phyloP scores from a whole-genome alignment of 805 yeast species.

The Candida namnaoensis region DNA sequence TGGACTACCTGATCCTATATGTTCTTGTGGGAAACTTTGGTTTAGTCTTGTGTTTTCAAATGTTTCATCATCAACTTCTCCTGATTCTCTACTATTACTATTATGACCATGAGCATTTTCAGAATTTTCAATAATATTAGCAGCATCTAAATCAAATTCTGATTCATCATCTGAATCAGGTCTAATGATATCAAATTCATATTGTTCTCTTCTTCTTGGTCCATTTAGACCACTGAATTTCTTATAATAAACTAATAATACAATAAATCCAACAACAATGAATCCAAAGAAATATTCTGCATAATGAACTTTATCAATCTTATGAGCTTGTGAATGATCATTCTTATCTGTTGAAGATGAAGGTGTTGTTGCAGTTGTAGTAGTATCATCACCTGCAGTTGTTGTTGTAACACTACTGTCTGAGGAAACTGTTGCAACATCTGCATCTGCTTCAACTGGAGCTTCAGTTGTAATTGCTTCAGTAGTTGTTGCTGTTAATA shows the following conservation, averaged over 20 bases:
- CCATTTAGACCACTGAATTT: constrained; percentile 26
- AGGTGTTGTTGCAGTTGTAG: constrained; percentile 3
- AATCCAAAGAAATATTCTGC: constrained; percentile 56
- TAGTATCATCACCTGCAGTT: neutral
- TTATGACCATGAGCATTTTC: neutral
- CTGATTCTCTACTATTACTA: neutral
- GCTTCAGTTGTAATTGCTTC: no score
- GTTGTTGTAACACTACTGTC: neutral
- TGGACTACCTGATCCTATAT: neutral
- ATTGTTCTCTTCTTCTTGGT: constrained; percentile 30
- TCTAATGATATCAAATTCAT: constrained; percentile 22
- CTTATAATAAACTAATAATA: constrained; percentile 34
- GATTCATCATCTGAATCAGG: constrained; percentile 55
- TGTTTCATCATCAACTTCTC: neutral
- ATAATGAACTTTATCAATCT: constrained; percentile 33
- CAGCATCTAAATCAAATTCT: constrained; percentile 56
- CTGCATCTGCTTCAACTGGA: neutral
- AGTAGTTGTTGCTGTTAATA: no score
- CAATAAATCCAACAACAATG: constrained; percentile 48
- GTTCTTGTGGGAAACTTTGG: constrained; percentile 4
- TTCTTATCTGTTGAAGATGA: constrained; percentile 8
- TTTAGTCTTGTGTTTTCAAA: constrained; percentile 1
- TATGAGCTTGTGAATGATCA: constrained; percentile 27
- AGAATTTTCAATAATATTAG: neutral
- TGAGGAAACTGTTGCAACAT: no score